Conservation (phyloP, 2,329 filamentous ascomycete species). For the Fusarium udum region DNA sequence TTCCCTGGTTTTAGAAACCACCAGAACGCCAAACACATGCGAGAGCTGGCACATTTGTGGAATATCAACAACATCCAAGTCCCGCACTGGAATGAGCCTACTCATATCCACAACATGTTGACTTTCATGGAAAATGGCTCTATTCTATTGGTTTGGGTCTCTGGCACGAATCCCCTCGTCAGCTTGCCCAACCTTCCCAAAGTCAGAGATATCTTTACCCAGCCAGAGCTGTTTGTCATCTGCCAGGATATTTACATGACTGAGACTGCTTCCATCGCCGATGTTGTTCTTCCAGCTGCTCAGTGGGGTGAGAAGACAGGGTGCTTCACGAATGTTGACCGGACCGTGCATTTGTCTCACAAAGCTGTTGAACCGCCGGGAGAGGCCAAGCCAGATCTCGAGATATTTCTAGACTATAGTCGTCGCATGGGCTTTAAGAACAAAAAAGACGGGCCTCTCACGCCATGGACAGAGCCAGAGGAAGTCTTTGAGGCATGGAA, state of each 20-base stretch:
- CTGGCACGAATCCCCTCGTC: neutral
- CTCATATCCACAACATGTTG: neutral
- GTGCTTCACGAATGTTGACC: neutral
- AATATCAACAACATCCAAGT: neutral
- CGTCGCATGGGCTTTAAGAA: neutral
- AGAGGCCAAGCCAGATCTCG: neutral
- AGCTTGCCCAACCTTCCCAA: neutral
- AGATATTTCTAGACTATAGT: neutral
- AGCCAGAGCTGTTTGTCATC: neutral
- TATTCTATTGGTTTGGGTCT: neutral
- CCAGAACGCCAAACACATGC: neutral
- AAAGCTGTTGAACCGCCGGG: neutral
- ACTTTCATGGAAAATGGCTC: neutral
- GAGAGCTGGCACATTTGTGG: neutral
- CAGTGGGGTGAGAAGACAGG: neutral
- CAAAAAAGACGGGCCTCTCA: neutral
- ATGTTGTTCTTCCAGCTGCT: neutral
- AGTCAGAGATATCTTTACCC: neutral
- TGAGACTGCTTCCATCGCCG: neutral
- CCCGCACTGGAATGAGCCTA: neutral
- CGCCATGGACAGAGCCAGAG: neutral
- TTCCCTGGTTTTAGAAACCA: neutral
- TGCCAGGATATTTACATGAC: neutral
- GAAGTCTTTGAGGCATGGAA: neutral
- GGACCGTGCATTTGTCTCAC: neutral